phyloP scores from a whole-genome alignment of 2,329 filamentous ascomycete species.

The Ascochyta viciae-villosae region DNA sequence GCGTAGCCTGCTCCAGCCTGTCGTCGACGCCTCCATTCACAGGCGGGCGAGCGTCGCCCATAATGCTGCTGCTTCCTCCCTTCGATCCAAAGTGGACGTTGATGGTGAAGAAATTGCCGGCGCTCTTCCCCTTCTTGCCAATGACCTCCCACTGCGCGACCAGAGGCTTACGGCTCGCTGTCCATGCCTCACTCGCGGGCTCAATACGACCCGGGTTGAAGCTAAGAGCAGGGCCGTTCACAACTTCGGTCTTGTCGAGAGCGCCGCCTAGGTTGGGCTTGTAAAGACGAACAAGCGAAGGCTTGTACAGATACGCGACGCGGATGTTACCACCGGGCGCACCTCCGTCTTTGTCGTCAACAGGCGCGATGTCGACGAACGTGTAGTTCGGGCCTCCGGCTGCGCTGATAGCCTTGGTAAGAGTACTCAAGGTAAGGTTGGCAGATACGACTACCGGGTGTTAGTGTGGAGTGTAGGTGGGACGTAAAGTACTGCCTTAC shows the following conservation, averaged over 20 bases:
- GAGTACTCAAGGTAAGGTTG: constrained; percentile 65
- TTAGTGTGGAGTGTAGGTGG: constrained; percentile 1
- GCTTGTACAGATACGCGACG: constrained; percentile 72
- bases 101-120: constrained; percentile 67
- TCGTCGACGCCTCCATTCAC: constrained; percentile 69
- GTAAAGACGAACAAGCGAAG: constrained; percentile 64
- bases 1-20: constrained; percentile 63
- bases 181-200: constrained; percentile 66
- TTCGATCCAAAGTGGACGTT: constrained; percentile 75
- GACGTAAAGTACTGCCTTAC: constrained; percentile 33
- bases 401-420: constrained; percentile 60
- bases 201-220: constrained; percentile 75
- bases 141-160: constrained; percentile 70
- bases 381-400: constrained; percentile 62
- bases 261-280: constrained; percentile 64
- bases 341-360: constrained; percentile 69
- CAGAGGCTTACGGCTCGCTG: constrained; percentile 69
- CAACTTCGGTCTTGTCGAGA: constrained; percentile 64
- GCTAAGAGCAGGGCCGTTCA: constrained; percentile 65
- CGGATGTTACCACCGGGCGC: constrained; percentile 76
- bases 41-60: constrained; percentile 71
- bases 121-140: constrained; percentile 56
- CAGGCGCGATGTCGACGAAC: constrained; percentile 66
- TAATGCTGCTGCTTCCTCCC: constrained; percentile 68
- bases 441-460: constrained; percentile 54